Percentiles rank a stretch among this genome's conserved stretches.
Evolutionary conservation across 2,329 filamentous ascomycete genomes (phyloP).

Genomic region (Chaetomiaceae sp.): DNA sequence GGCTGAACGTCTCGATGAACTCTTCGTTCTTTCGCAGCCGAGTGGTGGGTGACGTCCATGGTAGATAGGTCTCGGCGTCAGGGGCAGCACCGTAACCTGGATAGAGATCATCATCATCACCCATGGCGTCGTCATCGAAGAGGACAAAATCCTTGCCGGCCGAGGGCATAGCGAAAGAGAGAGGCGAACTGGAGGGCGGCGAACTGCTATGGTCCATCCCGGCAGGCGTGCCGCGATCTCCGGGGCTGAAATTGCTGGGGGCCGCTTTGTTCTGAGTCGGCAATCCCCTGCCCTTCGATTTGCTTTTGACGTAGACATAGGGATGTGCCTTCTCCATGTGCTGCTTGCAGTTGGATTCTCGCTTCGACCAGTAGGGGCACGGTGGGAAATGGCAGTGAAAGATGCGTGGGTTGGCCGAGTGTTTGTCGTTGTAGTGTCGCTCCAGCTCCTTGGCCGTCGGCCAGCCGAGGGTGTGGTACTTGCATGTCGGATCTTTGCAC

Average conservation of each 20-base stretch:
- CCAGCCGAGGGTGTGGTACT: constrained; percentile 66
- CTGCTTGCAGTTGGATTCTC: constrained; percentile 78
- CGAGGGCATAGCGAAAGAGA: neutral
- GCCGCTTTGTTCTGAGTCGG: constrained; percentile 25
- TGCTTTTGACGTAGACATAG: constrained; percentile 68
- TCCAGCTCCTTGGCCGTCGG: constrained; percentile 76
- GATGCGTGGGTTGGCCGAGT: constrained; percentile 59
- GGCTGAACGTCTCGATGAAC: constrained; percentile 27
- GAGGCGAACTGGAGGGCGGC: neutral
- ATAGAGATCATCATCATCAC: constrained; percentile 19
- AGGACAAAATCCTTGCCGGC: constrained; percentile 26
- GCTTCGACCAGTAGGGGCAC: constrained; percentile 69
- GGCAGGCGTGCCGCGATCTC: neutral
- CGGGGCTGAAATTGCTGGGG: constrained; percentile 1
- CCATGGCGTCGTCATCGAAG: constrained; percentile 18
- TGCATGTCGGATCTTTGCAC: constrained; percentile 61
- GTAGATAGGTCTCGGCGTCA: constrained; percentile 20
- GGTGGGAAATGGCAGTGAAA: constrained; percentile 62
- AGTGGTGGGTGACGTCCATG: constrained; percentile 27
- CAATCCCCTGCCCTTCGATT: constrained; percentile 59
- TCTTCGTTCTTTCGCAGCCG: constrained; percentile 27
- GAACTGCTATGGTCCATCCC: neutral
- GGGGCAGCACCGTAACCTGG: constrained; percentile 8
- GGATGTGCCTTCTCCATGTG: constrained; percentile 80
- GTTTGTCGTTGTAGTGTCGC: constrained; percentile 73